Percentiles rank a stretch among this genome's conserved stretches.
Evolutionary conservation across 352 stramenopile species (phyloP).

Genomic region (Pythium phragmiticola): DNA sequence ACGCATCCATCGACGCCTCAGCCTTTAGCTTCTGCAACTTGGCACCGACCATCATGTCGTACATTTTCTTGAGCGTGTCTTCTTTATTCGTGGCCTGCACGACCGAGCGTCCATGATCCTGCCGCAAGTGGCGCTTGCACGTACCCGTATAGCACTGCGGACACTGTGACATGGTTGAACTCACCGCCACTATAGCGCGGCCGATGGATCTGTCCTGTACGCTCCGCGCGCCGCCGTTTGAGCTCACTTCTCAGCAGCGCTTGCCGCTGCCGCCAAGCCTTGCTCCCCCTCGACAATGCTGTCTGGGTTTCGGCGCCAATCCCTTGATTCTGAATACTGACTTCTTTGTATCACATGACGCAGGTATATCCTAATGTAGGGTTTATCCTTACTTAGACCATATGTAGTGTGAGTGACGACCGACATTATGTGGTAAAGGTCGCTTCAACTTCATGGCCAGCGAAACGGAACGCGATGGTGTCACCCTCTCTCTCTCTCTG

Average conservation of each 20-base stretch:
- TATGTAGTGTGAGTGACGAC: too few relatives aligned
- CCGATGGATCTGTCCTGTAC: too few relatives aligned
- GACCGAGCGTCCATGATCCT: slow-evolving; percentile 66
- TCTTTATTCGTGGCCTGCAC: slow-evolving; percentile 48
- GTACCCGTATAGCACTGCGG: slow-evolving; percentile 81
- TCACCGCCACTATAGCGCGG: too few relatives aligned
- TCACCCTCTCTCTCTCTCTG: not conserved
- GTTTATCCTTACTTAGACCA: not conserved
- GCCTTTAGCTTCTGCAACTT: slow-evolving; percentile 76
- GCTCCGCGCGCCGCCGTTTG: too few relatives aligned
- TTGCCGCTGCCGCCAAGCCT: not conserved
- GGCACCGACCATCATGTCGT: slow-evolving; percentile 63
- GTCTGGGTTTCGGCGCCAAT: slow-evolving; percentile 2
- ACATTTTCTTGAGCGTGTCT: slow-evolving; percentile 75
- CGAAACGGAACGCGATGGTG: not conserved
- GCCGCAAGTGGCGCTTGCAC: slow-evolving; percentile 53
- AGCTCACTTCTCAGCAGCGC: too few relatives aligned
- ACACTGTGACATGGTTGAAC: slow-evolving; percentile 56
- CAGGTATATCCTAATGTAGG: not conserved
- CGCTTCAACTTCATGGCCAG: not conserved
- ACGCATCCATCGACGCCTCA: slow-evolving; percentile 45
- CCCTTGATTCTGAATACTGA: slow-evolving; percentile 8
- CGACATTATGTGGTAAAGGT: not conserved
- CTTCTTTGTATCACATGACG: slow-evolving; percentile 8
- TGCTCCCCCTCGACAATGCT: not conserved